phyloP scores from a whole-genome alignment of 768 basidiomycete genomes.

The Tricholoma furcatifolium region DNA sequence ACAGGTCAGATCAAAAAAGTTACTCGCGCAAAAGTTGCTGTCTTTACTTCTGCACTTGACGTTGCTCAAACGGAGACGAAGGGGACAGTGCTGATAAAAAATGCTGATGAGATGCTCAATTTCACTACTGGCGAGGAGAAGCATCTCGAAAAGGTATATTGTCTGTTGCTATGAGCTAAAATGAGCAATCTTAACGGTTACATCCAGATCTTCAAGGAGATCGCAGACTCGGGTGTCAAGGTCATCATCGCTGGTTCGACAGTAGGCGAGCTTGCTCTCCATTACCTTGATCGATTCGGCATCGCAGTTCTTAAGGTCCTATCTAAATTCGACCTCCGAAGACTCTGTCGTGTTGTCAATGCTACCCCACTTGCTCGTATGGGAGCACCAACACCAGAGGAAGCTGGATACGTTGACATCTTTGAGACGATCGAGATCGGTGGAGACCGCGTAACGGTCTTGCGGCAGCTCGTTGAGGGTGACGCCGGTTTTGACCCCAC shows the following conservation, averaged over 20 bases:
- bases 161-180: background rate
- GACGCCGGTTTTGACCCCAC: slow-evolving; percentile 61
- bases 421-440: slow-evolving; percentile 97
- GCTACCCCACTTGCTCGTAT: slow-evolving; percentile 95
- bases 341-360: slow-evolving; percentile 92
- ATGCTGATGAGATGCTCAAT: slow-evolving; percentile 94
- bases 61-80: slow-evolving; percentile 98
- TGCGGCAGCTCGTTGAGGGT: slow-evolving; percentile 75
- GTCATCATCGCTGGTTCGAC: slow-evolving; percentile 91
- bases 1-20: slow-evolving; percentile 82
- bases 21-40: slow-evolving; percentile 86
- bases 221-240: slow-evolving; percentile 92
- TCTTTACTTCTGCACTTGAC: slow-evolving; percentile 92
- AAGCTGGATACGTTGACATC: slow-evolving; percentile 90
- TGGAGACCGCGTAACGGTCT: slow-evolving; percentile 95
- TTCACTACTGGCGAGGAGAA: slow-evolving; percentile 96
- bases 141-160: slow-evolving; percentile 83
- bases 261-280: slow-evolving; percentile 93
- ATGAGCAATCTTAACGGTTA: background rate
- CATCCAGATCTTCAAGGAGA: slow-evolving; percentile 89
- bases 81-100: slow-evolving; percentile 95
- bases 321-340: slow-evolving; percentile 95
- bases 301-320: slow-evolving; percentile 97
- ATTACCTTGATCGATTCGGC: slow-evolving; percentile 91
- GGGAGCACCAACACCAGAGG: slow-evolving; percentile 94